These are phyloP conservation scores for Fusarium zealandicum DNA, from an alignment of 2,329 filamentous ascomycete genomes.

Conservation along the genomic window DNA sequence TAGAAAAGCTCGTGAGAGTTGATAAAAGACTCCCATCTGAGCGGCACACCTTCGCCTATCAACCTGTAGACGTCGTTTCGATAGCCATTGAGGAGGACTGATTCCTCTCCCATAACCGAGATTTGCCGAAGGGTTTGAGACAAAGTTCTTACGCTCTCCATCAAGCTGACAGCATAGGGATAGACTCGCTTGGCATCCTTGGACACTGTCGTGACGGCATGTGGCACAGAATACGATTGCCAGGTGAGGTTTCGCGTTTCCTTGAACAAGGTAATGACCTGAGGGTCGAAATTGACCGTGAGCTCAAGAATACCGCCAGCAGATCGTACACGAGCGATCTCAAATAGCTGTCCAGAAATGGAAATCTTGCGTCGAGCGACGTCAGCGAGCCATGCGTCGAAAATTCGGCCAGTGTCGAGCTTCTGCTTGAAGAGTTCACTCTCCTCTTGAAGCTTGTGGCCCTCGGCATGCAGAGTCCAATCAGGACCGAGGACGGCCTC, in stretches of 20 bases:
- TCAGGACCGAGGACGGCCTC: conserved; percentile 95
- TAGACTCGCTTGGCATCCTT: conserved; percentile 99
- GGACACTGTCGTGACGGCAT: conserved; percentile 92
- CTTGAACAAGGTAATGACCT: conserved; percentile 98
- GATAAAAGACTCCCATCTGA: conserved; percentile 98
- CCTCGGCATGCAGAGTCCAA: conserved; percentile 93
- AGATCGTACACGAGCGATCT: conserved; percentile 86
- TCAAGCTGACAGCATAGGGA: conserved; percentile 94
- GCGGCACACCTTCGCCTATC: conserved; percentile 83
- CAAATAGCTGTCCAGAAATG: conserved; percentile 91
- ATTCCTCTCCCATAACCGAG: conserved; percentile 83
- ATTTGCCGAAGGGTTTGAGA: conserved; percentile 88
- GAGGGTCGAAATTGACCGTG: conserved; percentile 93
- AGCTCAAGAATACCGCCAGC: conserved; percentile 89
- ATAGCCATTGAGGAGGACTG: conserved; percentile 87
- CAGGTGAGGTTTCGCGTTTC: conserved; percentile 95
- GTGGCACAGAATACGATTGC: conserved; percentile 93
- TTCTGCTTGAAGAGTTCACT: conserved; percentile 95
- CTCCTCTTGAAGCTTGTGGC: conserved; percentile 90
- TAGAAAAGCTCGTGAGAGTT: conserved; percentile 89
- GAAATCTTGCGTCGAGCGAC: conserved; percentile 88
- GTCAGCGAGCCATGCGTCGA: conserved; percentile 93
- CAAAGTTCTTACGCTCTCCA: conserved; percentile 97
- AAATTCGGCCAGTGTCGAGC: conserved; percentile 91
- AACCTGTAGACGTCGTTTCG: conserved; percentile 87